Evolutionary conservation across 2,329 filamentous ascomycete genomes (phyloP), one percentile per base, ranked within the genome.

Genomic region (Penicillium sclerotiorum): DNA sequence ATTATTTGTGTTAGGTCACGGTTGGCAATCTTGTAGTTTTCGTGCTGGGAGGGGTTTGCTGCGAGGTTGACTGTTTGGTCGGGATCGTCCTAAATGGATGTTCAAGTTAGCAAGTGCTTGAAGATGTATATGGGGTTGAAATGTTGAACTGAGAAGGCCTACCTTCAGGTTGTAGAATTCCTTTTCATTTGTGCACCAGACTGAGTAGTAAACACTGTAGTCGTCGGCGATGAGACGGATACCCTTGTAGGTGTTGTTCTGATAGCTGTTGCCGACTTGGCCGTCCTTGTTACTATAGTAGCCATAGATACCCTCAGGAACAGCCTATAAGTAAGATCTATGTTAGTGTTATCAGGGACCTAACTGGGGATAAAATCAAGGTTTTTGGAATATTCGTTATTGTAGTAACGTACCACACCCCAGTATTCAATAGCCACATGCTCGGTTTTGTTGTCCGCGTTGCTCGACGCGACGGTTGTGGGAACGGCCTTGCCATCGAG

Each of bases 151-250:
- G 21, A 21, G 5, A 32, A 18, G 13, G 60, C 71, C 52, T 64
- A 80, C 82, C 59, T 73, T 79, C 32, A 86, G 60, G 53, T 88
- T 78, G 62, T 88, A 89, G 2, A 87, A 75, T 63, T 89, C 85
- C 47, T 82, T 80, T 60, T 87, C 84, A 44, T 83, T 83, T 12
- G 71, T 86, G 61, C 86, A 89, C 85, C 85, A 89, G 0, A 87
- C 82, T 0, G 83, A 79, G 59, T 89, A 89, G 53, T 84, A 82
- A 5, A 88, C 63, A 58, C 79, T 82, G 60, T 87, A 88, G 4
- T 70, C 67, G 2, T 76, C 63, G 1, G 77, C 70, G 4, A 83
- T 72, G 5, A 86, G 66, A n/a, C 83, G 76, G 17, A 85, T 57
- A 0, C 75, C 77, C 66, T 86, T 86, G 72, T 86, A 86, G 0